Evolutionary conservation across 306 rosid genomes (phyloP).

Genomic region (Cotoneaster glaucophyllus): DNA sequence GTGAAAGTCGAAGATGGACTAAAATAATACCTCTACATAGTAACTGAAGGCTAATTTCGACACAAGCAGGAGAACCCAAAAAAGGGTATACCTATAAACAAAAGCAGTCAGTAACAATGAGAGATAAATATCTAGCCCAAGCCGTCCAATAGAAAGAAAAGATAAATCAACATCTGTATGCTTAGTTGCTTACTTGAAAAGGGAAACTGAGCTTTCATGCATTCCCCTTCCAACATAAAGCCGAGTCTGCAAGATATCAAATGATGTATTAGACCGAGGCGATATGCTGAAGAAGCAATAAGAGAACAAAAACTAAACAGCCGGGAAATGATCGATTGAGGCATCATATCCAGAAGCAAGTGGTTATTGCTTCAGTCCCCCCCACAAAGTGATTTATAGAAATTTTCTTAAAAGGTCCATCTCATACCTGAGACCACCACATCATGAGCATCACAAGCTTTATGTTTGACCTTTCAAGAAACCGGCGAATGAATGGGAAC

Average conservation of each 20-base stretch:
- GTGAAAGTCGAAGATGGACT: background rate
- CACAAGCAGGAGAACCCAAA: slow-evolving; percentile 74
- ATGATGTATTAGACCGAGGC: background rate
- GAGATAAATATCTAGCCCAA: slow-evolving; percentile 21
- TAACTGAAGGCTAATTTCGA: slow-evolving; percentile 86
- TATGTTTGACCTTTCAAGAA: slow-evolving; percentile 65
- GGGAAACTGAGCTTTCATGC: slow-evolving; percentile 81
- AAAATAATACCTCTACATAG: slow-evolving; percentile 73
- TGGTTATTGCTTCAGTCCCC: slow-evolving; percentile 2
- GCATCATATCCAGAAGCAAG: slow-evolving; percentile 15
- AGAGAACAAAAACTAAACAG: background rate
- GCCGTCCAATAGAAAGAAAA: slow-evolving; percentile 13
- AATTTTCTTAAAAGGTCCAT: slow-evolving; percentile 12
- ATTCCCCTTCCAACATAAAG: slow-evolving; percentile 99
- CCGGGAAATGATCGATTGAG: background rate
- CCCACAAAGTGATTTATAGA: background rate
- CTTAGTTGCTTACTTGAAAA: slow-evolving; percentile 84
- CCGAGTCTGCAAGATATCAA: slow-evolving; percentile 55
- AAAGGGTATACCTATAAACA: slow-evolving; percentile 71
- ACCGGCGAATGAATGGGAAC: slow-evolving; percentile 74
- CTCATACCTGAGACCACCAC: slow-evolving; percentile 98
- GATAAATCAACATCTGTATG: slow-evolving; percentile 17
- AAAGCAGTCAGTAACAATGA: slow-evolving; percentile 23
- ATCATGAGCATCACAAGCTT: slow-evolving; percentile 55
- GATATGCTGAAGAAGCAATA: background rate